phyloP scores from a whole-genome alignment of 305 asterid genomes.

The Euphrasia arctica region DNA sequence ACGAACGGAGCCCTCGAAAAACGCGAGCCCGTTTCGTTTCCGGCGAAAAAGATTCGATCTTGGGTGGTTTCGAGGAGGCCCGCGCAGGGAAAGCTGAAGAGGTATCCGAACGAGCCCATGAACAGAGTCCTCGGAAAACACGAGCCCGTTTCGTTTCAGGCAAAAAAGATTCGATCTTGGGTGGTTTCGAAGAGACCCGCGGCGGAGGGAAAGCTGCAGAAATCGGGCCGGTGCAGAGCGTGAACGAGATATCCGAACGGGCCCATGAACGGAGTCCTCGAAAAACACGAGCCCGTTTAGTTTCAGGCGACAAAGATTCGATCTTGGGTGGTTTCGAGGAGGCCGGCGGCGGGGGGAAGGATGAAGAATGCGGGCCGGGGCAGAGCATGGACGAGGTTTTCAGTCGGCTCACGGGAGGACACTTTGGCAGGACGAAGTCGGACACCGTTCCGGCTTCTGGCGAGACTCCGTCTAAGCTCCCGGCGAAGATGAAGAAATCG shows the following conservation, averaged over 20 bases:
- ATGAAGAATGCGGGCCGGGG: conserved; percentile 14
- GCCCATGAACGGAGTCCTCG: conserved; percentile 2
- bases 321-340: conserved; percentile 19
- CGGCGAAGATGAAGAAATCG: conserved; percentile 62
- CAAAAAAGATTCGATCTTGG: background rate
- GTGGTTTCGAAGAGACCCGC: no score
- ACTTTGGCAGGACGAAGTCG: conserved; percentile 46
- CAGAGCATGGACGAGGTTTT: conserved; percentile 50
- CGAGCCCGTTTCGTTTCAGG: conserved; percentile 22
- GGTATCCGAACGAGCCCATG: background rate
- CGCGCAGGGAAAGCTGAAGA: conserved; percentile 15
- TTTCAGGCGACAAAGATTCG: conserved; percentile 14
- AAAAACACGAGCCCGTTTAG: conserved; percentile 11
- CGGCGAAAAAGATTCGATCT: conserved; percentile 6
- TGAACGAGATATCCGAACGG: no score
- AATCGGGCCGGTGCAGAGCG: no score
- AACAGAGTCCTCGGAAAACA: background rate
- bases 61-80: conserved; percentile 19
- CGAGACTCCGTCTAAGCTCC: conserved; percentile 37
- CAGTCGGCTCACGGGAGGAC: conserved; percentile 33
- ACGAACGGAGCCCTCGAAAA: background rate
- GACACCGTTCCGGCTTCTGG: conserved; percentile 55
- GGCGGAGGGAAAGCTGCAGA: background rate
- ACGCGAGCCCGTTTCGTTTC: conserved; percentile 17
- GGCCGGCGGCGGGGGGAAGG: conserved; percentile 12